Evolutionary conservation across 2,329 filamentous ascomycete species (phyloP), one percentile per base, ranked within the genome.

Genomic region (Botrytis galanthina): DNA sequence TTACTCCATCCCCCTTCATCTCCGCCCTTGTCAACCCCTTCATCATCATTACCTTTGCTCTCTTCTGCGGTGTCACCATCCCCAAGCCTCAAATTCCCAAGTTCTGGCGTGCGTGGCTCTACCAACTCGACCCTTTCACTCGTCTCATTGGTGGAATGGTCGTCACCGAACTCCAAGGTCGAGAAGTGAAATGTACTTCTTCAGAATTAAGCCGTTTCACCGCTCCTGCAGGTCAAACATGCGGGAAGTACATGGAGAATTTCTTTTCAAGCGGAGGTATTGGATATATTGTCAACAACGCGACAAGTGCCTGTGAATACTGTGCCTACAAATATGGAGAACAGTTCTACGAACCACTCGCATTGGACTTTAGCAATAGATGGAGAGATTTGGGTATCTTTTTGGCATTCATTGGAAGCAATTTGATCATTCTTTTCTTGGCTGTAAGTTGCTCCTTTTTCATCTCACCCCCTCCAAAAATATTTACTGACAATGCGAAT

Each of bases 51-150:
- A 90, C 91, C 74, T 95, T 97, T 80, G 88, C 92, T 1, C 87
- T 97, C 37, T 97, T 97, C 88, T 97, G 93, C 79, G 94, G 94
- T 82, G 94, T 97, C 75, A 92, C 93, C 0, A 93, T 97, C 69
- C 92, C 94, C 0, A 88, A 90, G 60, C 88, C 91, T 0, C 90
- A 93, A 81, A 97, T 97, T 83, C 91, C 93, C 2, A 84, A 83
- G 2, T 94, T 94, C 83, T 96, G 92, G 92, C 87, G 91, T 48
- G 86, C 87, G 1, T 96, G 93, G 93, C 85, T 96, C 12, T 95
- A 95, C 84, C 86, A 95, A 81, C 89, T 97, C 26, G 90, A 94
- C 80, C 93, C 93, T 4, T 94, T 96, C 82, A 97, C 93, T 0
- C 89, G 93, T 10, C 88, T 97, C 44, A 93, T 97, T 78, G 86